phyloP scores from a whole-genome alignment of 164 flowering plant species.

The Sedum album region DNA sequence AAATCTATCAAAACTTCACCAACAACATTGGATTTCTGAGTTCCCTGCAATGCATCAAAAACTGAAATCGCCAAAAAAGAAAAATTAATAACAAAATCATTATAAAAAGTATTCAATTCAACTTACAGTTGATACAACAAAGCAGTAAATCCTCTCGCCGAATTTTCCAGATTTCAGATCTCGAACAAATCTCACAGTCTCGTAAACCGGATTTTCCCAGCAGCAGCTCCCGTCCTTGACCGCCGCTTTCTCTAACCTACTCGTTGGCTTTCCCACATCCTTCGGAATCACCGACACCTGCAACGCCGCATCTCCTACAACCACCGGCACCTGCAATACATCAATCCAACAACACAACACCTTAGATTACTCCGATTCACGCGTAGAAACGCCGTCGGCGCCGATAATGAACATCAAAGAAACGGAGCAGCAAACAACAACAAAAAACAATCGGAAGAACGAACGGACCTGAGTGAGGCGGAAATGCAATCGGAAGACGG shows the following conservation, averaged over 20 bases:
- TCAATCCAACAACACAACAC: too few relatives aligned
- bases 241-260: slow-evolving; percentile 47
- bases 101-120: background rate
- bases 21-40: slow-evolving; percentile 28
- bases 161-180: slow-evolving; percentile 74
- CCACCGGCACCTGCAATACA: slow-evolving; percentile 42
- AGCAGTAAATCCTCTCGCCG: slow-evolving; percentile 49
- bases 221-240: slow-evolving; percentile 54
- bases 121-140: slow-evolving; percentile 57
- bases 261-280: slow-evolving; percentile 67
- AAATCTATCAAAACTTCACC: slow-evolving; percentile 58
- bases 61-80: too few relatives aligned
- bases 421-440: background rate
- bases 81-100: too few relatives aligned
- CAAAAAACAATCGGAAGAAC: background rate
- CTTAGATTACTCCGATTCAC: too few relatives aligned
- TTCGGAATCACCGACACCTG: slow-evolving; percentile 60
- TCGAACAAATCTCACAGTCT: slow-evolving; percentile 54
- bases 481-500: slow-evolving; percentile 5
- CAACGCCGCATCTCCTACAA: slow-evolving; percentile 42
- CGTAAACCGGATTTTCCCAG: slow-evolving; percentile 73
- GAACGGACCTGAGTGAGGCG: slow-evolving; percentile 1
- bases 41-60: slow-evolving; percentile 25
- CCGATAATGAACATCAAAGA: background rate
- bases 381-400: background rate